Conservation (phyloP, 164 flowering plant genomes). For the Pachysandra terminalis region DNA sequence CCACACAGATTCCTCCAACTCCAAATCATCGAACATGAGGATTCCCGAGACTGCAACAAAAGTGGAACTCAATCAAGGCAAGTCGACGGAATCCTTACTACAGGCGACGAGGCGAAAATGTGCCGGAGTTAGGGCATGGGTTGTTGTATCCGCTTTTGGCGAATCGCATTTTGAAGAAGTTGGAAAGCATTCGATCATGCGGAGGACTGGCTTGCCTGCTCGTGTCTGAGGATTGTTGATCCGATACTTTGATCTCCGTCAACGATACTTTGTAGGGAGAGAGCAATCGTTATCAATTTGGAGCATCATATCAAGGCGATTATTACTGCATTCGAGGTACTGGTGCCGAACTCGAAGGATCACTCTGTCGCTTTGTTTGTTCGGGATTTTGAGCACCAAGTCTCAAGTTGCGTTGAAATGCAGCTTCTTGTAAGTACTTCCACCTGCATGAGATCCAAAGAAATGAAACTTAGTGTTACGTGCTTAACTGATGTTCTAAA, state of each 20-base stretch:
- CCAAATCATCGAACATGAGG: not conserved
- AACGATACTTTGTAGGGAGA: slow-evolving; percentile 15
- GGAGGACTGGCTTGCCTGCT: slow-evolving; percentile 19
- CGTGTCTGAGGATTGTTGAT: slow-evolving; percentile 19
- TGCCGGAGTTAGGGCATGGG: slow-evolving; percentile 13
- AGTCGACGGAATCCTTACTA: not conserved
- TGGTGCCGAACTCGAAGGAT: slow-evolving; percentile 8
- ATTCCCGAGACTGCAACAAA: no score
- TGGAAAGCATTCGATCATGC: slow-evolving; percentile 18
- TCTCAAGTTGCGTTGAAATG: not conserved
- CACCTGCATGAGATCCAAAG: not conserved
- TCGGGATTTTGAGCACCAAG: slow-evolving; percentile 5
- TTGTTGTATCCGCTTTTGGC: slow-evolving; percentile 3
- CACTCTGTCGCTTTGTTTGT: slow-evolving; percentile 11
- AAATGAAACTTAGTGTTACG: no score
- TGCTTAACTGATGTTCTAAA: no score
- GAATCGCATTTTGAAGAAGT: slow-evolving; percentile 4
- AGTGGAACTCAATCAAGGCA: not conserved
- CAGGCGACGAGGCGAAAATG: slow-evolving; percentile 5
- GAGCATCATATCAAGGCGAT: slow-evolving; percentile 23
- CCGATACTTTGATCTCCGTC: slow-evolving; percentile 20
- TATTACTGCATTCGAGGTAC: slow-evolving; percentile 15
- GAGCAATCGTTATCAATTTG: slow-evolving; percentile 19
- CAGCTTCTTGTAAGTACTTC: not conserved
- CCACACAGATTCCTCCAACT: no score